These are phyloP conservation scores for Fomitopsis schrenkii DNA, from an alignment of 1,284 basidiomycete species.

Conservation along the genomic window DNA sequence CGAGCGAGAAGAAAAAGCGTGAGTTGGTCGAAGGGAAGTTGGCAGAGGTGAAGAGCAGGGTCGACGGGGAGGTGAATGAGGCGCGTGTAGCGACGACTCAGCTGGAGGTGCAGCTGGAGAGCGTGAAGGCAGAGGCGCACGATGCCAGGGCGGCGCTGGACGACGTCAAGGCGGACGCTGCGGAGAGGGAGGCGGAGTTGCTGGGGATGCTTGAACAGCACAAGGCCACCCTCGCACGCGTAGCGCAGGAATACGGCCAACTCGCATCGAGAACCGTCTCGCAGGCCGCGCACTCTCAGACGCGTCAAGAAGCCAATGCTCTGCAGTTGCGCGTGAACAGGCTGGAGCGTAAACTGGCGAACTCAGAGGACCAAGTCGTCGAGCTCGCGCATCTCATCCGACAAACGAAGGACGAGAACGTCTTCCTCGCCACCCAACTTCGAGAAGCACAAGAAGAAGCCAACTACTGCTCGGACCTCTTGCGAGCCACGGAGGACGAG, in stretches of 20 bases:
- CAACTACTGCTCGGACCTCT: conserved; percentile 25
- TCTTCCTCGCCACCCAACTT: conserved; percentile 38
- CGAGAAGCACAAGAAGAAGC: conserved; percentile 39
- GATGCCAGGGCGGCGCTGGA: conserved; percentile 25
- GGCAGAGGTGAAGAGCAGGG: conserved; percentile 39
- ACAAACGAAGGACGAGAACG: conserved; percentile 49
- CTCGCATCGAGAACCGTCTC: conserved; percentile 50
- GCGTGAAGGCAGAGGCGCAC: conserved; percentile 32
- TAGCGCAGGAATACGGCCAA: conserved; percentile 55
- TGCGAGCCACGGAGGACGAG: conserved; percentile 14
- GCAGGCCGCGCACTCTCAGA: conserved; percentile 31
- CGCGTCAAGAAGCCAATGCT: conserved; percentile 38
- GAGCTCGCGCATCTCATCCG: conserved; percentile 63
- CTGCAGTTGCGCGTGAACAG: conserved; percentile 44
- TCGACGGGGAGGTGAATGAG: conserved; percentile 37
- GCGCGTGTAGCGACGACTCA: conserved; percentile 30
- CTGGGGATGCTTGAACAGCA: conserved; percentile 47
- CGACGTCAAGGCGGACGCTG: conserved; percentile 20
- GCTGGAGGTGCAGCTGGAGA: conserved; percentile 34
- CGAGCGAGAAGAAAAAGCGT: conserved; percentile 45
- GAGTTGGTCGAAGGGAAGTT: conserved; percentile 42
- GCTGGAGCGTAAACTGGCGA: conserved; percentile 63
- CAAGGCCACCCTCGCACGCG: conserved; percentile 37
- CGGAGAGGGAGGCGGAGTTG: conserved; percentile 39
- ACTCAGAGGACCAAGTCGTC: conserved; percentile 61